phyloP scores from a whole-genome alignment of 1,139 yeast genomes.

The Saccharomyces hybrid region DNA sequence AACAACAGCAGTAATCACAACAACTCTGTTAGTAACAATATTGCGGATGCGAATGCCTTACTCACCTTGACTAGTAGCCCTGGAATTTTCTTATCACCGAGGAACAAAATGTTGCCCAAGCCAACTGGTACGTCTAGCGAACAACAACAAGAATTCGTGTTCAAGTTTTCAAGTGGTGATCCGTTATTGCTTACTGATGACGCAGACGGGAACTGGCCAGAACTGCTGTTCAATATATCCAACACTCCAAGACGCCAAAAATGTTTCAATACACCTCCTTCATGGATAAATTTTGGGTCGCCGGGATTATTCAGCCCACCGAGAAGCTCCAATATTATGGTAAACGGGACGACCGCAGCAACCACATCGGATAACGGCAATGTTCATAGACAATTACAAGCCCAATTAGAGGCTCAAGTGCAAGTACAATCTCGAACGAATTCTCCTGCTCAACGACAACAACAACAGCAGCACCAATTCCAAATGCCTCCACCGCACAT shows the following conservation, averaged over 20 bases:
- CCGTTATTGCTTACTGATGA: constrained; percentile 26
- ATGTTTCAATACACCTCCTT: constrained; percentile 27
- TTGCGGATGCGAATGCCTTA: constrained; percentile 9
- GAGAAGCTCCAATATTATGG: constrained; percentile 5
- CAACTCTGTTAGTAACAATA: not conserved
- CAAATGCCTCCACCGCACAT: constrained; percentile 5
- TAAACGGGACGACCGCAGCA: not conserved
- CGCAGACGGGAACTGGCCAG: constrained; percentile 21
- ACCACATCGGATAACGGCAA: not conserved
- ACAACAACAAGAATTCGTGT: constrained; percentile 15
- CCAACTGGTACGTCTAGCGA: constrained; percentile 12
- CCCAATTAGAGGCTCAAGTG: not conserved
- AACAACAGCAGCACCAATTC: constrained; percentile 9
- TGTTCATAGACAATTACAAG: constrained; percentile 1
- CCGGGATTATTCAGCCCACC: constrained; percentile 12
- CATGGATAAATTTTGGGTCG: constrained; percentile 19
- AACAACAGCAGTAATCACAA: not conserved
- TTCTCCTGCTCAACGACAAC: constrained; percentile 2
- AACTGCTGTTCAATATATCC: constrained; percentile 15
- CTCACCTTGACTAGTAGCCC: constrained; percentile 14
- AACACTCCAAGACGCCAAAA: constrained; percentile 19
- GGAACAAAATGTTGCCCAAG: constrained; percentile 13
- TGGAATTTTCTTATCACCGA: constrained; percentile 16
- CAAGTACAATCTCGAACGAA: not conserved
- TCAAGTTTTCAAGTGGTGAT: constrained; percentile 26